Conservation (phyloP, 2,329 filamentous ascomycete species). For the Fusarium sp. region DNA sequence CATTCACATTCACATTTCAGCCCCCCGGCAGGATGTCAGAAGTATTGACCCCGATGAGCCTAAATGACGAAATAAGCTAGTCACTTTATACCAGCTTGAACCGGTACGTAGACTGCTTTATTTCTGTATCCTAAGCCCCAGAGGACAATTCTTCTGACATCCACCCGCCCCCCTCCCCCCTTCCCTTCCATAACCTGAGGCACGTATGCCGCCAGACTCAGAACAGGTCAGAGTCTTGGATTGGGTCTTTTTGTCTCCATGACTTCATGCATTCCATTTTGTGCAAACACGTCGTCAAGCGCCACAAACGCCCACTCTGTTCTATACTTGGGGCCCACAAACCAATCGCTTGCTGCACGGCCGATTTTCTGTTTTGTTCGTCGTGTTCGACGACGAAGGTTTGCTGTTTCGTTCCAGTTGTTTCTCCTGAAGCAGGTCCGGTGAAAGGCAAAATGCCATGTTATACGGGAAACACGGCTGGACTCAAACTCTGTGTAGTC, state of each 20-base stretch:
- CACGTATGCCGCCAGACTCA: conserved; percentile 23
- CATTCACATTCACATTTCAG: conserved; percentile 30
- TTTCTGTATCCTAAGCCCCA: too few relatives aligned
- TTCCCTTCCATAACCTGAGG: conserved; percentile 36
- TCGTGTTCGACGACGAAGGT: conserved; percentile 37
- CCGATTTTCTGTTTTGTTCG: conserved; percentile 30
- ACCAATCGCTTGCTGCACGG: conserved; percentile 36
- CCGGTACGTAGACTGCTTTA: too few relatives aligned
- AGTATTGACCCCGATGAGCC: too few relatives aligned
- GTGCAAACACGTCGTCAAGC: conserved; percentile 46
- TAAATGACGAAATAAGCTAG: too few relatives aligned
- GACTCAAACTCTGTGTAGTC: conserved; percentile 37
- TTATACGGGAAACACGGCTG: conserved; percentile 17
- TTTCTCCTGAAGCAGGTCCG: conserved; percentile 22
- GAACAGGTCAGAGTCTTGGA: conserved; percentile 9
- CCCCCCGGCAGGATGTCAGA: neutral
- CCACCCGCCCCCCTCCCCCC: conserved; percentile 3
- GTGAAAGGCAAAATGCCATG: conserved; percentile 27
- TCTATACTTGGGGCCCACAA: conserved; percentile 3
- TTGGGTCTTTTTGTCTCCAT: conserved; percentile 40
- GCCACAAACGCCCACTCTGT: conserved; percentile 31
- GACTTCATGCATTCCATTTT: conserved; percentile 52
- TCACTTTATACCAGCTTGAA: rapidly evolving
- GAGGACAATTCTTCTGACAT: too few relatives aligned
- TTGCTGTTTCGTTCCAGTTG: conserved; percentile 46